Conservation (phyloP, 805 yeast species). For the Myxozyma nipponensis region DNA sequence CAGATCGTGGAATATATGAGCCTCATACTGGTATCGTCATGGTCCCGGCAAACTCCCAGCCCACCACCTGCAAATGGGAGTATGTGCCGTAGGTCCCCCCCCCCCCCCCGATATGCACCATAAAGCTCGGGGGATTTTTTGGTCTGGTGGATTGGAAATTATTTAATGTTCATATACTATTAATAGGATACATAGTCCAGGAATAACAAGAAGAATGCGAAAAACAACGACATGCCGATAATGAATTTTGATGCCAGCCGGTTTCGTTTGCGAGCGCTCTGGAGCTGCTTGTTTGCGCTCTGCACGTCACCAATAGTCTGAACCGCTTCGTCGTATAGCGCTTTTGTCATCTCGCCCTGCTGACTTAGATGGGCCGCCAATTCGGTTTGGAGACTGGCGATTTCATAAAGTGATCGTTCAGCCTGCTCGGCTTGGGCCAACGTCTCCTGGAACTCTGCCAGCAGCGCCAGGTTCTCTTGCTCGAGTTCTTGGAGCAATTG, state of each 20-base stretch:
- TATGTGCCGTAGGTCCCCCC: slow-evolving; percentile 1
- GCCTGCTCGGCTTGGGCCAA: slow-evolving; percentile 40
- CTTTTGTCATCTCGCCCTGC: slow-evolving; percentile 67
- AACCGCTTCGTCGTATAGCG: slow-evolving; percentile 62
- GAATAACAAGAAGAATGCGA: slow-evolving; percentile 55
- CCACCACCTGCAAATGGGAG: slow-evolving; percentile 38
- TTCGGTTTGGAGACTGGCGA: slow-evolving; percentile 70
- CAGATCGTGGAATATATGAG: slow-evolving; percentile 62
- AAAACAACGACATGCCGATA: slow-evolving; percentile 50
- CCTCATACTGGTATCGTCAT: slow-evolving; percentile 80
- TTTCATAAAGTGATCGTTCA: slow-evolving; percentile 49
- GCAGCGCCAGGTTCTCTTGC: slow-evolving; percentile 37
- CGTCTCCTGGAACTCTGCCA: slow-evolving; percentile 38
- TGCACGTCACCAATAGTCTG: slow-evolving; percentile 60
- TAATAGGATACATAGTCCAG: slow-evolving; percentile 22
- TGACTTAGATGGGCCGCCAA: slow-evolving; percentile 64
- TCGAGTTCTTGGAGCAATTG: slow-evolving; percentile 34
- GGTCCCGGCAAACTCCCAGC: slow-evolving; percentile 72
- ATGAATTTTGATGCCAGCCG: slow-evolving; percentile 58
- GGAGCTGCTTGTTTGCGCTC: slow-evolving; percentile 67
- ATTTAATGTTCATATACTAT: too few species aligned
- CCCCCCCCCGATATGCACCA: too few species aligned
- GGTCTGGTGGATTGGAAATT: too few species aligned
- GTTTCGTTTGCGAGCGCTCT: slow-evolving; percentile 63
- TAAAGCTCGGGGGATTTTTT: too few species aligned